Evolutionary conservation across 2,329 filamentous ascomycete genomes (phyloP), one percentile per base, ranked within the genome.

Genomic region (Zasmidium cellare): DNA sequence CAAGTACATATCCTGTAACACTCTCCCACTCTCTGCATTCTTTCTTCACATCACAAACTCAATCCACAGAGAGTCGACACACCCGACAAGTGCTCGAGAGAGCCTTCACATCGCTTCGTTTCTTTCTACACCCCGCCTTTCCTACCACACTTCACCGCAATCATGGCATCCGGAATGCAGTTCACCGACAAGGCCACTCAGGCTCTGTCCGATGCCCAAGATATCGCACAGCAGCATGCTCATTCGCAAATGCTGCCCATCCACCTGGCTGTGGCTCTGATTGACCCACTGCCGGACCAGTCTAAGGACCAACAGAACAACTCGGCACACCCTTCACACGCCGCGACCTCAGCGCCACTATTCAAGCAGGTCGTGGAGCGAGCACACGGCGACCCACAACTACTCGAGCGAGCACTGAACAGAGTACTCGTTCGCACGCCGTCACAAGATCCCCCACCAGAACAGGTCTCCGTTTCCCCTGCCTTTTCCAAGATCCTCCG

Each of bases 291-390:
- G 16, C 82, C 86, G 59, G 89, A 91, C 74, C 71, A 70, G 46
- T 91, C 89, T 67, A 92, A 91, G 74, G 90, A 94, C 72, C 90
- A 91, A 75, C 90, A 91, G 77, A 80, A 77, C 64, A 79, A 76
- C 48, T 77, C 76, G 35, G 74, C 78, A 50, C 91, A 93, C 71
- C 81, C 82, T 3, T 85, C 88, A 23, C 83, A 89, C 54, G 82
- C 85, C 5, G 25, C 6, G 11, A 35, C 85, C 22, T 79, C 82
- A 18, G 79, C 81, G 65, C 91, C 92, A n/a, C 85, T 99, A 54
- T 96, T 97, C 81, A 87, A 91, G 65, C 94, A 99, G 77, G 93
- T 97, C 57, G 82, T 99, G 61, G 93, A 99, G 77, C 87, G 90
- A 70, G 93, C 94, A 50, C 90, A 96, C 77, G 94, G 94, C 71